phyloP scores from a whole-genome alignment of 192 early-diverging fungal genomes.

The Coemansia furcata region DNA sequence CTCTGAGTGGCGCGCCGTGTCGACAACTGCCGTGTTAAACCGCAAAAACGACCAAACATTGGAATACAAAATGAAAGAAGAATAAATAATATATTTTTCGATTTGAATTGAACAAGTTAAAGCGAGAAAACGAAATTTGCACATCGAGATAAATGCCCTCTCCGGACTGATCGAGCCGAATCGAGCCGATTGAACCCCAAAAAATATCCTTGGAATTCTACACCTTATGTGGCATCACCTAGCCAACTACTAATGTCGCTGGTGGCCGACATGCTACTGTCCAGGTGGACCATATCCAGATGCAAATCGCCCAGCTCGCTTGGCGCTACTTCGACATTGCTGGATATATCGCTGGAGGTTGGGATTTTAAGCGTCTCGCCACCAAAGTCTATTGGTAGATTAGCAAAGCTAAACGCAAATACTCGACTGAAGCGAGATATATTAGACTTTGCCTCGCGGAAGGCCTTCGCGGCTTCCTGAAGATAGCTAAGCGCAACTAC shows the following conservation, averaged over 20 bases:
- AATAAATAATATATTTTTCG: not conserved
- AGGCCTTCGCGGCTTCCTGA: slow-evolving; percentile 2
- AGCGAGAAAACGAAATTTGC: not conserved
- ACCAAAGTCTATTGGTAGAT: slow-evolving; percentile 8
- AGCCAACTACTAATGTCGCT: not conserved
- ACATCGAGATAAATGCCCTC: not conserved
- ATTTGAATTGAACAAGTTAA: not conserved
- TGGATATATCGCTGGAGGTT: not conserved
- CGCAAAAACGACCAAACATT: slow-evolving; percentile 35
- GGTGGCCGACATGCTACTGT: not conserved
- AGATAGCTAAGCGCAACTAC: slow-evolving; percentile 16
- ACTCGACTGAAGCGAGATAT: not conserved
- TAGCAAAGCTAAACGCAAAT: slow-evolving; percentile 18
- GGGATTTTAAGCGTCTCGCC: not conserved
- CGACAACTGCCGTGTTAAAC: slow-evolving; percentile 32
- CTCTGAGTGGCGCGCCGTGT: slow-evolving; percentile 47
- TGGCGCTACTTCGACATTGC: not conserved
- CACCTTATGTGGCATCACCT: not conserved
- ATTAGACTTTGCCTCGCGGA: not conserved
- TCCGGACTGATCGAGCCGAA: not conserved
- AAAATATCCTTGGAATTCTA: not conserved
- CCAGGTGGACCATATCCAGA: not conserved
- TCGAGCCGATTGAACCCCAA: not conserved
- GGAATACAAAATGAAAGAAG: not conserved
- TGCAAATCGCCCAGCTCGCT: not conserved